Evolutionary conservation across 257 asterid genomes (phyloP), one percentile per base, ranked within the genome.

Genomic region (Ophiorrhiza pumila): DNA sequence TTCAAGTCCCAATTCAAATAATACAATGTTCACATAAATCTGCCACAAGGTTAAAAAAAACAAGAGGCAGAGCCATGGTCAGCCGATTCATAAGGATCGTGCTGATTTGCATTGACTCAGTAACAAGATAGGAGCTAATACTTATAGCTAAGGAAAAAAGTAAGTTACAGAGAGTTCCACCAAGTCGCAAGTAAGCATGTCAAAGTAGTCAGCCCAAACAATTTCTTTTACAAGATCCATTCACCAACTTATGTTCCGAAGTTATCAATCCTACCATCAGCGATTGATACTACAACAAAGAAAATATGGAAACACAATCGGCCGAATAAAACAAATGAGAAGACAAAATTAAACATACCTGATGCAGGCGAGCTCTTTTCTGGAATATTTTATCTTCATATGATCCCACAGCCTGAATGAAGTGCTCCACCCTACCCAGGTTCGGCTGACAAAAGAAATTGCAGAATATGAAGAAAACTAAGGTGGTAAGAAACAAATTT

Each of bases 391-490:
- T 90, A 77, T 93, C 98, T 82, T 93, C 98, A 72, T 73, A 93
- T 31, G 94, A 84, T 62, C 98, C 98, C 75, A 93, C 97, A 47
- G 98, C 96, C 84, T 93, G 97, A 80, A 93, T 95, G 65, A 88
- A 95, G 78, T 83, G 97, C 74, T 95, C 97, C 74, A 95, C 98
- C 76, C 84, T 77, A 85, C 81, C 75, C 76, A 95, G 86, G 79
- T 87, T 89, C 43, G 98, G 96, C 99, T 95, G 89, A 67, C 71
- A 74, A 79, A 53, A 27, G 68, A 78, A 39, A 25, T 46, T 22
- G 58, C 41, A 65, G 65, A 43, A 71, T 34, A 68, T 41, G 39
- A 35, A 62, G 68, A 49, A 81, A 77, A 74, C 67, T 42, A 62
- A 49, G 37, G 61, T 65, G 64, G 65, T 45, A 41, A 47, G 3